Conservation (phyloP, 1,284 basidiomycete species). For the Cutaneotrichosporon mucoides region DNA sequence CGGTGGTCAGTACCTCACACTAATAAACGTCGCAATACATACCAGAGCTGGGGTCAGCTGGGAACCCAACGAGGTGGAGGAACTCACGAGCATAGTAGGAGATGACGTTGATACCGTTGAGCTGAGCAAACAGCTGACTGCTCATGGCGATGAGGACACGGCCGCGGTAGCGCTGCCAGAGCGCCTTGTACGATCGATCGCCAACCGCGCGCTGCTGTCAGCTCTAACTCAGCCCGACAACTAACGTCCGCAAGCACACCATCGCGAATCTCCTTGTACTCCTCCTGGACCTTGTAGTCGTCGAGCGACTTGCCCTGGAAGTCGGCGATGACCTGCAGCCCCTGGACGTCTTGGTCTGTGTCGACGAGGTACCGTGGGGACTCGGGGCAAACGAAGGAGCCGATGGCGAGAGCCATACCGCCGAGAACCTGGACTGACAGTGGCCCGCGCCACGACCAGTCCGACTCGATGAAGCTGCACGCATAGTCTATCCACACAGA, state of each 20-base stretch:
- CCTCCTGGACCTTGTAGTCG: conserved; percentile 67
- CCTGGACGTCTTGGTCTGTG: conserved; percentile 76
- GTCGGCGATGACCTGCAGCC: conserved; percentile 83
- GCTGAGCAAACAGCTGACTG: conserved; percentile 93
- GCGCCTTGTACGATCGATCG: conserved; percentile 70
- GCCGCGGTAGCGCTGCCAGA: conserved; percentile 85
- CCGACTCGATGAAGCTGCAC: conserved; percentile 77
- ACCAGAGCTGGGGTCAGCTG: conserved; percentile 46
- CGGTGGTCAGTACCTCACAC: conserved; percentile 52
- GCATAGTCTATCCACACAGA: conserved; percentile 98
- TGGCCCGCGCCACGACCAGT: conserved; percentile 78
- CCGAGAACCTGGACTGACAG: conserved; percentile 85
- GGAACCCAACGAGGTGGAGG: background rate
- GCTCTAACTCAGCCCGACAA: background rate
- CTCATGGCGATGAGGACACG: conserved; percentile 96
- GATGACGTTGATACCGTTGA: conserved; percentile 93
- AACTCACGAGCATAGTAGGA: conserved; percentile 79
- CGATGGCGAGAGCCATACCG: conserved; percentile 72
- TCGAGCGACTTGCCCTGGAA: conserved; percentile 81
- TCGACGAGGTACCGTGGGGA: conserved; percentile 93
- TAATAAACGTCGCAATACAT: too few relatives aligned
- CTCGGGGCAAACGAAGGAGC: conserved; percentile 85
- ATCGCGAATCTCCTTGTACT: conserved; percentile 90
- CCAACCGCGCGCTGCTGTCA: conserved; percentile 61
- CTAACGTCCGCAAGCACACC: conserved; percentile 74